phyloP scores from a whole-genome alignment of 441 rosid species.

The Syzygium malaccense region DNA sequence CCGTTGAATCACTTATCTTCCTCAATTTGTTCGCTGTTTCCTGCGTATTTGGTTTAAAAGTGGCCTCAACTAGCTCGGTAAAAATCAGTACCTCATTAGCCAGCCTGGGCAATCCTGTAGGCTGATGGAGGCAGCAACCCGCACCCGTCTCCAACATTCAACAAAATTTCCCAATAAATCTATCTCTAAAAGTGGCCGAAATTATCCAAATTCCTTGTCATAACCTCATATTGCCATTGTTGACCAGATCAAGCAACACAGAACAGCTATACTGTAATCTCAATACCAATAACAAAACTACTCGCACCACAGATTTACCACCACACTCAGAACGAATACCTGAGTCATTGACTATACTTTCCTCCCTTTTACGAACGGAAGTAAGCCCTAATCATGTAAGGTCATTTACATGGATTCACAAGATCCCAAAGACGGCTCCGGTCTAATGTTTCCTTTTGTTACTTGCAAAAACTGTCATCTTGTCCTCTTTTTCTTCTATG shows the following conservation, averaged over 20 bases:
- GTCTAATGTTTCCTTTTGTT: not conserved
- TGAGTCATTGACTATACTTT: not conserved
- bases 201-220: not conserved
- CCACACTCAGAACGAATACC: not conserved
- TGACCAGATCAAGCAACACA: not conserved
- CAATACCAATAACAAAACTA: not conserved
- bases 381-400: not conserved
- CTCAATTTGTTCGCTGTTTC: not conserved
- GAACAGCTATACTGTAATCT: not conserved
- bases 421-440: not conserved
- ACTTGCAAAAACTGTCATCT: not conserved
- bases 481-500: not conserved
- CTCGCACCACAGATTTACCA: not conserved
- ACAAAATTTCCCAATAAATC: not conserved
- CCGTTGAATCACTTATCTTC: not conserved
- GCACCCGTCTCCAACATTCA: accelerated
- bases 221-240: not conserved
- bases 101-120: not conserved
- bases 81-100: not conserved
- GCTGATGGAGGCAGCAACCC: not conserved
- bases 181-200: not conserved
- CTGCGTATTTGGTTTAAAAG: not conserved
- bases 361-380: not conserved
- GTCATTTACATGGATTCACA: not conserved
- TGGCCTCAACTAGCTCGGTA: not conserved